Conservation (phyloP, 1,284 basidiomycete genomes). For the Termitomyces sp. region DNA sequence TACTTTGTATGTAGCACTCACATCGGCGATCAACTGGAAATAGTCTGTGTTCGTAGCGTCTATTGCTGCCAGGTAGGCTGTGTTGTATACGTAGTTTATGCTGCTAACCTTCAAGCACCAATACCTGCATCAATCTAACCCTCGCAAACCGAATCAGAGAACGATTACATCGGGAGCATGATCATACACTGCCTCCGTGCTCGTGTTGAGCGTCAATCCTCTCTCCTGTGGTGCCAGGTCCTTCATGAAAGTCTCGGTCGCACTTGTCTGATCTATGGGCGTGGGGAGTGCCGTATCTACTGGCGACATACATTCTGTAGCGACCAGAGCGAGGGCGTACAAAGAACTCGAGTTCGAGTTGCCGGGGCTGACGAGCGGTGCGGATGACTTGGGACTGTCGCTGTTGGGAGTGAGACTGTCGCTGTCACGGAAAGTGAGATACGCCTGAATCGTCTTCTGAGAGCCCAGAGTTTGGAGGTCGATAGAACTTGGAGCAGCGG, state of each 20-base stretch:
- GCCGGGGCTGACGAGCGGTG: conserved; percentile 21
- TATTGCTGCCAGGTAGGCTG: neutral
- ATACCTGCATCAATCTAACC: neutral
- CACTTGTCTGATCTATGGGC: conserved; percentile 22
- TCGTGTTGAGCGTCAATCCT: conserved; percentile 5
- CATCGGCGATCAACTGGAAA: neutral
- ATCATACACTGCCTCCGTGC: conserved; percentile 15
- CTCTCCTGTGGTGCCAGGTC: conserved; percentile 10
- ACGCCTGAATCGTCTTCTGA: conserved; percentile 24
- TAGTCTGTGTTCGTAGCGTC: neutral
- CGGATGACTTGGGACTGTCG: conserved; percentile 19
- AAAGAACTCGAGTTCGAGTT: conserved; percentile 24
- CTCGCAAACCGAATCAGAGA: neutral
- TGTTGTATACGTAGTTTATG: neutral
- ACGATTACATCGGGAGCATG: conserved; percentile 6
- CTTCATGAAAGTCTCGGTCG: conserved; percentile 4
- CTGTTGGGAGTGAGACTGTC: conserved; percentile 18
- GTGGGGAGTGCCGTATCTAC: conserved; percentile 26
- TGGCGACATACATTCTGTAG: conserved; percentile 22
- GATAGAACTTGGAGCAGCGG: conserved; percentile 23
- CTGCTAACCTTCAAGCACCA: neutral
- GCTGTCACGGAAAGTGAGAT: conserved; percentile 24
- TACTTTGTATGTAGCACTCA: neutral
- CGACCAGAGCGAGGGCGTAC: conserved; percentile 20
- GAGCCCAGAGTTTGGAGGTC: conserved; percentile 22